Conservation (phyloP, 768 basidiomycete species). For the Brasilioporus rufonigricans region DNA sequence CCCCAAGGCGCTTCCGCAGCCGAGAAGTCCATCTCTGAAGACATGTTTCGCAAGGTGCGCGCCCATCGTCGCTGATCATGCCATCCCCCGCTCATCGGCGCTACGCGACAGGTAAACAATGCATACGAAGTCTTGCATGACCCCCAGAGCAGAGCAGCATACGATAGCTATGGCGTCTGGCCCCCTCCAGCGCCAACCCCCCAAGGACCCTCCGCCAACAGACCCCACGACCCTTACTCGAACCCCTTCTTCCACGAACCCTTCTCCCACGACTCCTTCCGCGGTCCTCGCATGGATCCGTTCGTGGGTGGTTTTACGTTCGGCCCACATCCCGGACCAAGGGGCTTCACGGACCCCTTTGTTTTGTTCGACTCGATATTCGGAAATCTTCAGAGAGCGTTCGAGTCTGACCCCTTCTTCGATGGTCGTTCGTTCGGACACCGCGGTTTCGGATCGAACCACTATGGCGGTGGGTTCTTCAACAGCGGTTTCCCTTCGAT, state of each 20-base stretch:
- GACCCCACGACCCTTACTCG: conserved; percentile 17
- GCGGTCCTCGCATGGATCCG: conserved; percentile 26
- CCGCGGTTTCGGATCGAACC: conserved; percentile 15
- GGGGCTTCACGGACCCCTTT: conserved; percentile 71
- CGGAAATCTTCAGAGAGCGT: conserved; percentile 42
- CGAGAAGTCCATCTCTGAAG: conserved; percentile 61
- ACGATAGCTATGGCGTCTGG: conserved; percentile 73
- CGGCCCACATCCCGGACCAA: conserved; percentile 11
- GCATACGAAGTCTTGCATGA: conserved; percentile 77
- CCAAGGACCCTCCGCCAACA: conserved; percentile 13
- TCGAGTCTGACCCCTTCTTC: conserved; percentile 37
- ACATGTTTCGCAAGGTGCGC: conserved; percentile 46
- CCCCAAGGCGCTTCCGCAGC: conserved; percentile 51
- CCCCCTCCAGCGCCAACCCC: conserved; percentile 51
- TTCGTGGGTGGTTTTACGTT: conserved; percentile 26
- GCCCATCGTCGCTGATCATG: not conserved
- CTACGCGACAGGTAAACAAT: conserved; percentile 57
- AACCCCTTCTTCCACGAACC: conserved; percentile 18
- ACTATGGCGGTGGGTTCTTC: conserved; percentile 15
- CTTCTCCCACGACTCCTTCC: conserved; percentile 14
- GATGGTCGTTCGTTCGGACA: conserved; percentile 15
- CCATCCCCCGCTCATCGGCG: not conserved
- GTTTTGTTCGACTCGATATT: conserved; percentile 72
- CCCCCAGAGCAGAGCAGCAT: conserved; percentile 56
- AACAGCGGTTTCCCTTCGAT: conserved; percentile 5